These are phyloP conservation scores for Strobilomyces confusus DNA, from an alignment of 768 basidiomycete species.

Conservation along the genomic window DNA sequence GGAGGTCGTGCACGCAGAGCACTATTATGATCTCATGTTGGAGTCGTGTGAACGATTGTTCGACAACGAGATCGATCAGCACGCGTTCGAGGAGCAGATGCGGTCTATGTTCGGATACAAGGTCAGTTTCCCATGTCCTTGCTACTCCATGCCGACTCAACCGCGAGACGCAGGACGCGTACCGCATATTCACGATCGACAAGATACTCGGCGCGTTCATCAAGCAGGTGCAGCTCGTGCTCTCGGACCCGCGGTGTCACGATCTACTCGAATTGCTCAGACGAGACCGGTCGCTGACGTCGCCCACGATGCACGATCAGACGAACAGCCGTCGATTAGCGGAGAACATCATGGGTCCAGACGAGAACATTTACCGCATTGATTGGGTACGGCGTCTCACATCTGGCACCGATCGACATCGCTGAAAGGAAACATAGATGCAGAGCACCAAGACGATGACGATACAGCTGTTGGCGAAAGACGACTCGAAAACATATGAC, in stretches of 20 bases:
- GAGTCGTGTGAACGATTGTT: conserved; percentile 88
- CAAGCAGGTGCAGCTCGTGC: conserved; percentile 81
- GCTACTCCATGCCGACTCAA: conserved; percentile 1
- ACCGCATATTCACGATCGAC: conserved; percentile 91
- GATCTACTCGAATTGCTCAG: conserved; percentile 69
- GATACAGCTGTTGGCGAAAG: conserved; percentile 74
- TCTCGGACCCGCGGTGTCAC: conserved; percentile 67
- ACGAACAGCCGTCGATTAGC: conserved; percentile 62
- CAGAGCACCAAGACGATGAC: conserved; percentile 64
- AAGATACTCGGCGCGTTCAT: conserved; percentile 85
- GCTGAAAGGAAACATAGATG: conserved; percentile 40
- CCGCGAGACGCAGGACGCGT: conserved; percentile 53
- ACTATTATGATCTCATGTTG: conserved; percentile 80
- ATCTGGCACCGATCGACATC: neutral
- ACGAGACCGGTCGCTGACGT: conserved; percentile 55
- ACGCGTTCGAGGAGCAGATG: conserved; percentile 87
- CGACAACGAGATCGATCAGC: conserved; percentile 87
- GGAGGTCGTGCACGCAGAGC: conserved; percentile 45
- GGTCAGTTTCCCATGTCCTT: conserved; percentile 36
- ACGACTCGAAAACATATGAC: conserved; percentile 71
- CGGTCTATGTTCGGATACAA: conserved; percentile 81
- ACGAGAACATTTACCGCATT: conserved; percentile 75
- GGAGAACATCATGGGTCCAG: conserved; percentile 67
- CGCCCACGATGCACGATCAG: conserved; percentile 67
- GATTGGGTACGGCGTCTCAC: conserved; percentile 59